Evolutionary conservation across 2,329 filamentous ascomycete species (phyloP).

Genomic region (Colletotrichum chrysophilum): DNA sequence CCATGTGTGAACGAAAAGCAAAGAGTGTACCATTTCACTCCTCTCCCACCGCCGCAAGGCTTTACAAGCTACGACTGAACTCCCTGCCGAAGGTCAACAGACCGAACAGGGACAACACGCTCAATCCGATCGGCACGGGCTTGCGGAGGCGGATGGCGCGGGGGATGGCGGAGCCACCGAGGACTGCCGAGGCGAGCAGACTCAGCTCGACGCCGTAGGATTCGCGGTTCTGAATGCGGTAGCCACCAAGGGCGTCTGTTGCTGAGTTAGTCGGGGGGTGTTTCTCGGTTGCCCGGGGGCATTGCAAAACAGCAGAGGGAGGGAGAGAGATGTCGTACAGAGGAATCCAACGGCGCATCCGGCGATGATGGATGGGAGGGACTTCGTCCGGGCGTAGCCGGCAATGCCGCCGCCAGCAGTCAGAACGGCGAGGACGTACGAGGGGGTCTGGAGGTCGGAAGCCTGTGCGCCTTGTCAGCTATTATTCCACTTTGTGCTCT

Average conservation of each 20-base stretch:
- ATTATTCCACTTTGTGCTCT: background rate
- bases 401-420: conserved; percentile 88
- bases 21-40: background rate
- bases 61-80: conserved; percentile 49
- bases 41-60: background rate
- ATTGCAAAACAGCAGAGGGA: background rate
- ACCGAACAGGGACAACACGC: conserved; percentile 79
- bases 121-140: conserved; percentile 82
- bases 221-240: conserved; percentile 76
- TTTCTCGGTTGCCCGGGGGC: background rate
- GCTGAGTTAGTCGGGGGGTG: background rate
- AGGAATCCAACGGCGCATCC: conserved; percentile 80
- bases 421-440: conserved; percentile 79
- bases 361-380: conserved; percentile 84
- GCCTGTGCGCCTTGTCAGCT: conserved; percentile 23
- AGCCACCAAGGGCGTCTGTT: conserved; percentile 77
- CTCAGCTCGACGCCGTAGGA: conserved; percentile 87
- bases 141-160: conserved; percentile 84
- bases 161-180: conserved; percentile 85
- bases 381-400: conserved; percentile 85
- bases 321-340: conserved; percentile 47
- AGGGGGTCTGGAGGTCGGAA: conserved; percentile 61
- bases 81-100: conserved; percentile 80
- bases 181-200: conserved; percentile 84
- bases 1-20: background rate